Evolutionary conservation across 306 rosid species (phyloP), one percentile per base, ranked within the genome.

Genomic region (Purshia tridentata): DNA sequence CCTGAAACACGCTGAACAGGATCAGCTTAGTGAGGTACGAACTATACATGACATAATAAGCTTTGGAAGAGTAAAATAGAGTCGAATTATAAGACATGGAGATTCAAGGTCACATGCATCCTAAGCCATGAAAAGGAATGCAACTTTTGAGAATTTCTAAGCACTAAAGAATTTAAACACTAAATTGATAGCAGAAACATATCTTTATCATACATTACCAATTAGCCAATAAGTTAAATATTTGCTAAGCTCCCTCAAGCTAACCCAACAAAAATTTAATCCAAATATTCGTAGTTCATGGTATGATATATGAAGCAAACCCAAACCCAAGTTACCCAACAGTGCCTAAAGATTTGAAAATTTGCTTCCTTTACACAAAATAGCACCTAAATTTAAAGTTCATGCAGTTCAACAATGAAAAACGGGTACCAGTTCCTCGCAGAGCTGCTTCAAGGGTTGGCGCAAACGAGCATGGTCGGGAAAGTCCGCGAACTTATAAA

Each of bases 1-100:
- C 98, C 98, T 86, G 97, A 94, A 86, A 94, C 91, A 72, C 80
- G 89, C 95, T 91, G 98, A 83, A 83, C 73, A 84, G 81, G 72
- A 86, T 91, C 93, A 88, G 89, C 81, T 73, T 65, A 72, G 94
- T 81, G 81, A 86, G 94, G 69, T 23, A 51, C 65, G 44, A 73
- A 72, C 35, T 29, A 59, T 10, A 75, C 46, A 72, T 29, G 22
- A 57, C 20, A 76, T 53, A 23, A 76, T 46, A 23, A 12, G 14
- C 65, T 7, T 58, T 12, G 22, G 45, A 59, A 62, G 8, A 16
- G 19, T 42, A 37, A 49, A 42, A 60, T 20, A 18, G 55, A 10
- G 64, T 2, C 6, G 8, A 55, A 39, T 3, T 7, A 74, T 4
- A 61, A 4, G 9, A 58, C 59, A 56, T 9, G 16, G 7, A 56